Evolutionary conservation across 2,329 filamentous ascomycete genomes (phyloP).

Genomic region (Verticillium isaacii): DNA sequence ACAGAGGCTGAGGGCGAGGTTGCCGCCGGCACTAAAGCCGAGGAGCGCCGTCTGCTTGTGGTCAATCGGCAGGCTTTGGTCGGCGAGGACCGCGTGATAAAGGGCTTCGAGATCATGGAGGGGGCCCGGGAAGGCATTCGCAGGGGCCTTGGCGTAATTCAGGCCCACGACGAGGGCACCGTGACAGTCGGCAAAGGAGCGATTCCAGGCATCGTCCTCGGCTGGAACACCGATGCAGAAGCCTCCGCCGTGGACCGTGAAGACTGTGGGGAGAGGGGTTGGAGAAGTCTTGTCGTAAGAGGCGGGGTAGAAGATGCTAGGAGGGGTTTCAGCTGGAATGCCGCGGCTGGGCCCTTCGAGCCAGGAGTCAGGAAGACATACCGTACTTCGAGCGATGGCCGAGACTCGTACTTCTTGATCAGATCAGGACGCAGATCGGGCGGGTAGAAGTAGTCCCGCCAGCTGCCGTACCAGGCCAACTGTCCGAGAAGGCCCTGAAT

Average conservation of each 20-base stretch:
- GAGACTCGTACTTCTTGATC: slow-evolving; percentile 12
- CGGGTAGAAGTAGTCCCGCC: slow-evolving; percentile 8
- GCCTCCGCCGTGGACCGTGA: slow-evolving; percentile 49
- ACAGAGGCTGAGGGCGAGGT: slow-evolving; percentile 35
- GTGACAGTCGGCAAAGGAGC: slow-evolving; percentile 31
- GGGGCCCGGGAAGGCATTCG: slow-evolving; percentile 35
- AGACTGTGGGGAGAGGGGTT: slow-evolving; percentile 32
- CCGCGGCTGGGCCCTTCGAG: too few relatives aligned
- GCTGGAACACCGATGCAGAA: slow-evolving; percentile 37
- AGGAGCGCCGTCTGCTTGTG: slow-evolving; percentile 31
- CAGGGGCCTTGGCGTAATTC: slow-evolving; percentile 43
- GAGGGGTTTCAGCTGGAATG: not conserved
- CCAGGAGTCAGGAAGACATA: not conserved
- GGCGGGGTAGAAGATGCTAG: slow-evolving; percentile 34
- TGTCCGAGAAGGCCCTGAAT: slow-evolving; percentile 9
- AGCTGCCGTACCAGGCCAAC: slow-evolving; percentile 6
- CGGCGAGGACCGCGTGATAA: slow-evolving; percentile 33
- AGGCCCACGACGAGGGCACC: slow-evolving; percentile 40
- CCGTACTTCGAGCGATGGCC: slow-evolving; percentile 10
- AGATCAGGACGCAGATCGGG: slow-evolving; percentile 8
- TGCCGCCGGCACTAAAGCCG: slow-evolving; percentile 49
- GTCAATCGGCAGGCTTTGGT: slow-evolving; percentile 41
- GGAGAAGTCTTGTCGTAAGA: slow-evolving; percentile 23
- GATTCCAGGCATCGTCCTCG: slow-evolving; percentile 43
- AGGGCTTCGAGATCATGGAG: slow-evolving; percentile 41